Base-by-base conservation (phyloP, 2,329 filamentous ascomycete genomes). In the Chrysosporium queenslandicum region DNA sequence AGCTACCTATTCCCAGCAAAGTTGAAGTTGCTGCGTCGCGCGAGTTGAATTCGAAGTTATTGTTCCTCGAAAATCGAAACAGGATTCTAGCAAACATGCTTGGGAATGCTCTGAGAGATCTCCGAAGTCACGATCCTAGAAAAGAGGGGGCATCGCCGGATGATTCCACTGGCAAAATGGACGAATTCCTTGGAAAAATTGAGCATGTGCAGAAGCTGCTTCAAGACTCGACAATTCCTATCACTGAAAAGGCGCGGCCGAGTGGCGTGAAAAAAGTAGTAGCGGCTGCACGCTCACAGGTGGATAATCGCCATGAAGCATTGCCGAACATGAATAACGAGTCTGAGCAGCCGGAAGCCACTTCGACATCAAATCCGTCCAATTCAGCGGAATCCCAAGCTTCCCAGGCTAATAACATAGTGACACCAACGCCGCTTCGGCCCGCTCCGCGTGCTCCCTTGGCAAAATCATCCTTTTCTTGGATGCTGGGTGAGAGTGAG, bases 401-500 rank as follows among this genome's bases (percentile, higher is more conserved):
- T 12, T 18, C 36, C 36, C 41, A 46, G 12, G 12, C 49, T 45
- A 25, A 45, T 37, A 50, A 57, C 37, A 25, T 50, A 27, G 47
- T 55, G 14, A 61, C 59, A 21, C 54, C 59, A 34, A 60, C 58
- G 51, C 56, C 63, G 21, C 49, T 56, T 30, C 63, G 61, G 41
- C 57, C 62, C 42, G 50, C 48, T 39, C 53, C 61, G 8, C 70
- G 73, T 37, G 67, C 71, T 46, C 69, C 72, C 34, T 58, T 76
- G 46, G 66, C 69, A 32, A 66, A 74, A 46, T 70, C 73, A 16
- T 71, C 71, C 21, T 75, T 74, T 53, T 74, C 73, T 11, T 76
- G 73, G 70, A 75, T 76, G 71, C 64, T 76, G 34, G 73, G 72
- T 32, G 69, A 72, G 42, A 65, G 66, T 53, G 65, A 68, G 39